Evolutionary conservation across 345 rosid genomes (phyloP).

Genomic region (Eucalyptus curtisii): DNA sequence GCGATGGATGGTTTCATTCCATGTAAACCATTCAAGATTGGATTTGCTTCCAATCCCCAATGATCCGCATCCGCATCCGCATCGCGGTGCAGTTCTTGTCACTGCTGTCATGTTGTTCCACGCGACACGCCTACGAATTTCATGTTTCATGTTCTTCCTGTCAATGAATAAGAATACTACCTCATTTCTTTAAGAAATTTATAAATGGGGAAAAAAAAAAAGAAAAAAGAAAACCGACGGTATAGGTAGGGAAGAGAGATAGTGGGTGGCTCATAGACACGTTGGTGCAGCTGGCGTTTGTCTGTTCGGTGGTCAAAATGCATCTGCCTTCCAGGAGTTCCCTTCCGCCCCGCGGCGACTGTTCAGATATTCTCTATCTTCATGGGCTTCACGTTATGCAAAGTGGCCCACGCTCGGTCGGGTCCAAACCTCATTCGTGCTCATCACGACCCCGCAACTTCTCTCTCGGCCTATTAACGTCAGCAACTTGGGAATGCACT

Average conservation of each 20-base stretch:
- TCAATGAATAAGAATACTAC: background rate
- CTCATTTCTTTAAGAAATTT: background rate
- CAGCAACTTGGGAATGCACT: background rate
- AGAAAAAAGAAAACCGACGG: background rate
- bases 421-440: background rate
- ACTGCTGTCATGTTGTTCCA: background rate
- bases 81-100: background rate
- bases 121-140: background rate
- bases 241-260: background rate
- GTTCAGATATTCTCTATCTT: background rate
- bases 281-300: background rate
- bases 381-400: background rate
- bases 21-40: background rate
- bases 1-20: background rate
- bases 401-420: background rate
- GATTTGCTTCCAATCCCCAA: background rate
- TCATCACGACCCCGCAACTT: background rate
- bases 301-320: background rate
- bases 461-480: background rate
- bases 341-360: background rate
- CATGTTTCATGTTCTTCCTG: background rate
- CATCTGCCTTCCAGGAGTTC: background rate
- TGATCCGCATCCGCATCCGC: background rate
- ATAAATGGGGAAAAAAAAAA: background rate
- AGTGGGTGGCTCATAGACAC: background rate